Conservation (phyloP, 1,284 basidiomycete species). For the Vanrija humicola region DNA sequence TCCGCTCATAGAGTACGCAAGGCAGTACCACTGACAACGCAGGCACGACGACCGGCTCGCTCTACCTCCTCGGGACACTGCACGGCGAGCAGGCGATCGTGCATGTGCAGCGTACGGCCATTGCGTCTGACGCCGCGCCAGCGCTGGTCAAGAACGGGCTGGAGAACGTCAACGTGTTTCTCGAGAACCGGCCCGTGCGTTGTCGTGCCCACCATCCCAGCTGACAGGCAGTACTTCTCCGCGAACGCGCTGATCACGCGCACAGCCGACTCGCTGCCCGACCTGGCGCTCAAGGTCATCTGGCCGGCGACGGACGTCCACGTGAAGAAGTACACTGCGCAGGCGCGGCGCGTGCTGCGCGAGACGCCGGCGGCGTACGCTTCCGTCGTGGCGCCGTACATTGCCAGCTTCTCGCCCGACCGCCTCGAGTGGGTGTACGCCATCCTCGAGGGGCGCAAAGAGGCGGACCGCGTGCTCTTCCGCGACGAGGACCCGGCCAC, state of each 20-base stretch:
- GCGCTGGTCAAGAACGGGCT: conserved; percentile 22
- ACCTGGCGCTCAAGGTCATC: conserved; percentile 61
- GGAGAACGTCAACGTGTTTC: conserved; percentile 29
- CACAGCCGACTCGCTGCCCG: conserved; percentile 22
- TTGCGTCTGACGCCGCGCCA: conserved; percentile 45
- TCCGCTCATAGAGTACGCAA: too few species aligned
- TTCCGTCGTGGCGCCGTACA: conserved; percentile 70
- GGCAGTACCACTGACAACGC: conserved; percentile 6
- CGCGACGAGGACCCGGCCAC: conserved; percentile 38
- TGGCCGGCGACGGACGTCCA: conserved; percentile 78
- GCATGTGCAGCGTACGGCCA: conserved; percentile 59
- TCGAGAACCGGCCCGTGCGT: conserved; percentile 40
- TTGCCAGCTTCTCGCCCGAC: conserved; percentile 64
- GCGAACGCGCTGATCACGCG: conserved; percentile 34
- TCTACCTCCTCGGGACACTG: conserved; percentile 53
- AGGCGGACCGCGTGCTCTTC: conserved; percentile 71
- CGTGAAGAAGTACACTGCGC: conserved; percentile 79
- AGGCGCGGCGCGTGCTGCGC: conserved; percentile 65
- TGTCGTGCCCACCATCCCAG: not conserved
- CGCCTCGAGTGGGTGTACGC: conserved; percentile 86
- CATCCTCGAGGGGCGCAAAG: conserved; percentile 74
- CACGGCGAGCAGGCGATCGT: conserved; percentile 54
- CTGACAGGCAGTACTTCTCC: conserved; percentile 43
- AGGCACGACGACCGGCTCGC: conserved; percentile 57
- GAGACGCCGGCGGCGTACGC: conserved; percentile 76